Conservation (phyloP, 2,329 filamentous ascomycete species). For the Colletotrichum neosansevieriae region DNA sequence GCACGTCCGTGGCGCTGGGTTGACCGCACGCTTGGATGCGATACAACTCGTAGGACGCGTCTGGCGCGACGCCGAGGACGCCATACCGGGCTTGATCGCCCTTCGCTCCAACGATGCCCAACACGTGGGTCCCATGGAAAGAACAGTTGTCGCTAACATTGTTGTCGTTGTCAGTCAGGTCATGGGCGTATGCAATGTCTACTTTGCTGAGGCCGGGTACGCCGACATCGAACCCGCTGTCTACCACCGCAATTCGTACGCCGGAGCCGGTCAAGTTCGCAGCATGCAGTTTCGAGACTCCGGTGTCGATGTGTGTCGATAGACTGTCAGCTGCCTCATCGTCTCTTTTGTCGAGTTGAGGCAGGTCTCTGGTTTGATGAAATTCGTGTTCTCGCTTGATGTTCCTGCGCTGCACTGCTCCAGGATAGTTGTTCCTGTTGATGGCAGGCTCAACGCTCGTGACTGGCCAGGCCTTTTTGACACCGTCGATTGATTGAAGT, state of each 20-base stretch:
- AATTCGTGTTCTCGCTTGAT: neutral
- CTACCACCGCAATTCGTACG: conserved; percentile 23
- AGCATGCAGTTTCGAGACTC: conserved; percentile 24
- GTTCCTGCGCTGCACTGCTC: neutral
- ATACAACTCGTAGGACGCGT: conserved; percentile 43
- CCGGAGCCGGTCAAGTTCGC: conserved; percentile 20
- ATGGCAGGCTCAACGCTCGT: neutral
- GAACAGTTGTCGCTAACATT: conserved; percentile 23
- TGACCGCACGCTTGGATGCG: conserved; percentile 40
- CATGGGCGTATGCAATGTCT: conserved; percentile 5
- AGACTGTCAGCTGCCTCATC: neutral
- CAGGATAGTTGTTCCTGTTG: neutral
- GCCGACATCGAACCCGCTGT: conserved; percentile 18
- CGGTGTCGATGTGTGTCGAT: conserved; percentile 45
- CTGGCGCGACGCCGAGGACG: conserved; percentile 43
- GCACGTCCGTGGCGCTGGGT: conserved; percentile 24
- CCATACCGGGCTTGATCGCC: conserved; percentile 40
- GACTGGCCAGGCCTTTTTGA: conserved; percentile 31
- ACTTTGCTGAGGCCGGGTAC: conserved; percentile 18
- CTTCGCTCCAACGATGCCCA: conserved; percentile 23
- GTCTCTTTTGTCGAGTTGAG: neutral
- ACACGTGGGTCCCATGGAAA: conserved; percentile 21
- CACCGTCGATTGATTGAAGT: conserved; percentile 4
- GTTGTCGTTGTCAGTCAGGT: conserved; percentile 23
- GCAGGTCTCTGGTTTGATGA: neutral